Percentiles rank a stretch among this genome's conserved stretches.
These are phyloP conservation scores for Datura wrightii DNA, from an alignment of 257 asterid species.

Conservation along the genomic window DNA sequence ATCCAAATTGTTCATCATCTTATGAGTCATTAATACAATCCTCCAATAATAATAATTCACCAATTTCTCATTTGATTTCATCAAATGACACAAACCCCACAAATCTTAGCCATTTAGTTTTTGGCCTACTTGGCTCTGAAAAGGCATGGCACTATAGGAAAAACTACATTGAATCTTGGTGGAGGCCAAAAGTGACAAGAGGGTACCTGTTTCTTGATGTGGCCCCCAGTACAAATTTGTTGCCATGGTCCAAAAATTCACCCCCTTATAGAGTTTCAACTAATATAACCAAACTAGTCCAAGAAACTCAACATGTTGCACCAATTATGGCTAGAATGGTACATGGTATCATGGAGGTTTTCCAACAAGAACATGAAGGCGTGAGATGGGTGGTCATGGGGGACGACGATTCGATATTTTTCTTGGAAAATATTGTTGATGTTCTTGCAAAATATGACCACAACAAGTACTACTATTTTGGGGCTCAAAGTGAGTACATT, in stretches of 20 bases:
- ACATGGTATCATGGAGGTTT: constrained; percentile 55
- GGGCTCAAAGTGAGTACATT: constrained; percentile 64
- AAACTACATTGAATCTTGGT: constrained; percentile 65
- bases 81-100: constrained; percentile 35
- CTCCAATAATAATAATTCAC: not conserved
- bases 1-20: constrained; percentile 23
- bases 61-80: constrained; percentile 14
- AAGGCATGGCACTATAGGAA: constrained; percentile 57
- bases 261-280: constrained; percentile 62
- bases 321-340: constrained; percentile 61
- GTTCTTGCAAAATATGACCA: constrained; percentile 59
- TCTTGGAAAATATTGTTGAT: constrained; percentile 60
- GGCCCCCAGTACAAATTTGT: constrained; percentile 49
- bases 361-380: constrained; percentile 48
- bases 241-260: constrained; percentile 63
- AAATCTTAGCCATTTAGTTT: constrained; percentile 59
- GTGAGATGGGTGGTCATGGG: constrained; percentile 72
- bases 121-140: constrained; percentile 63
- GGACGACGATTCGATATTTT: constrained; percentile 62
- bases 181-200: constrained; percentile 62
- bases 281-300: constrained; percentile 39
- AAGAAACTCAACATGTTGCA: constrained; percentile 42
- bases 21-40: not conserved
- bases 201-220: constrained; percentile 59
- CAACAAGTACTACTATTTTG: constrained; percentile 53